Base-by-base conservation (phyloP, 371 early-diverging fungal genomes). In the Syncephalastrum contaminatum region DNA sequence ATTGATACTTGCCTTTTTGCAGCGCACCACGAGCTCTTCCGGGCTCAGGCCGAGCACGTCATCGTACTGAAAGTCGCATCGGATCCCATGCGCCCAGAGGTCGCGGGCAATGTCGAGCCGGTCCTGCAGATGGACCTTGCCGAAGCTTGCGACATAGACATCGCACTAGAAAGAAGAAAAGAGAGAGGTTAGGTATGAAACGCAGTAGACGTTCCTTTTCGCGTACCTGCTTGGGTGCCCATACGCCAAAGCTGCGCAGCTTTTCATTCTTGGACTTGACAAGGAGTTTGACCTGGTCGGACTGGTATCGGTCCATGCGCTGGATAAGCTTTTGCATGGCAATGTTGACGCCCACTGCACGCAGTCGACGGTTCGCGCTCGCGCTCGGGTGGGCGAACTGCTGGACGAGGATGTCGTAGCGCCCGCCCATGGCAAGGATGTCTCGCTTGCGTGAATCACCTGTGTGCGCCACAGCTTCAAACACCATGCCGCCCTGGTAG, bases 391-490 rank as follows among this genome's bases (percentile, higher is more conserved):
- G 74, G 15, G 75, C 66, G 55, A 79, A 79, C 39, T 73, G 72
- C 43, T 79, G 76, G 8, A 79, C 59, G 5, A 79, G 48, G 25
- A 70, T 63, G 65, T 96, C 96, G 51, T 97, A 96, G 72, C 86
- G 74, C 22, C 94, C 94, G 25, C 94, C 94, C 0, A 87, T 89
- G 1, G 94, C 94, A 7, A 94, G 58, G 5, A 94, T 83, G 53
- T 91, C 93, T 54, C 82, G 85, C 40, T 53, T 83, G 55, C 84
- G 87, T 4, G 67, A 65, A 51, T 75, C 76, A 42, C 64, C 54
- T 4, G 83, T 82, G 53, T 83, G 77, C 3, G 74, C 64, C 0
- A 86, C 80, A 7, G 87, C 76, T 60, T 91, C 89, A 75, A 93
- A 93, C 20, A 92, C 77, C 61, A 90, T 61, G 5, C 89, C 91